These are phyloP conservation scores for Penicillium sp. DNA, from an alignment of 2,329 filamentous ascomycete species.

Conservation along the genomic window DNA sequence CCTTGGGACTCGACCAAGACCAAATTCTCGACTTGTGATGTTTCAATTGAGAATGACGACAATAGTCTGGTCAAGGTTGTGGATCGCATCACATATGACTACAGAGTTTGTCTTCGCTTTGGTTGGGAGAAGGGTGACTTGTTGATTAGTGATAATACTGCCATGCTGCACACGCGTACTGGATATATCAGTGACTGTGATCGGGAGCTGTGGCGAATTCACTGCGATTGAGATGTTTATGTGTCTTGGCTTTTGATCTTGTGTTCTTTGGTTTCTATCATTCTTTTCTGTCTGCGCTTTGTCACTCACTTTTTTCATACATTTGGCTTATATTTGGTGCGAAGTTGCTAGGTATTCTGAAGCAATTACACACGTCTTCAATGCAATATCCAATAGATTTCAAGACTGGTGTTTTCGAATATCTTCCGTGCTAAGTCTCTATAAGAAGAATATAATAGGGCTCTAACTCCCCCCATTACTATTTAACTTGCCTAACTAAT, in stretches of 20 bases:
- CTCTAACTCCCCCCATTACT: too few relatives aligned
- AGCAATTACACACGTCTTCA: not conserved
- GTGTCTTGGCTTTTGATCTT: not conserved
- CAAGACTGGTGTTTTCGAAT: too few relatives aligned
- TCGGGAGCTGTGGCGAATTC: constrained; percentile 29
- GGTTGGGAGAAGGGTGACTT: constrained; percentile 57
- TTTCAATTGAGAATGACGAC: constrained; percentile 46
- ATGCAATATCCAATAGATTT: not conserved
- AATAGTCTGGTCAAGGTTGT: constrained; percentile 40
- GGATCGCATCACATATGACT: constrained; percentile 49
- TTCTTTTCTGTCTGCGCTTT: not conserved
- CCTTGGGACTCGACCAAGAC: constrained; percentile 55
- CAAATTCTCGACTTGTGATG: constrained; percentile 48
- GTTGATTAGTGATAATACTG: constrained; percentile 52
- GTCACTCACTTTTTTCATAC: not conserved
- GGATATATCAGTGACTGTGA: constrained; percentile 26
- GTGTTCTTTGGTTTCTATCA: too few relatives aligned
- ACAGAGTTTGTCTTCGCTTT: constrained; percentile 51
- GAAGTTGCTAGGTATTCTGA: not conserved
- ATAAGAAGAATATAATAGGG: too few relatives aligned
- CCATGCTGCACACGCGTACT: constrained; percentile 29
- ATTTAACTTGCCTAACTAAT: too few relatives aligned
- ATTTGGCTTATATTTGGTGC: not conserved
- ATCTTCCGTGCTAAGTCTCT: not conserved
- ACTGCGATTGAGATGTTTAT: constrained; percentile 20